Conservation (phyloP, 2,329 filamentous ascomycete species). For the Harringtonia aguacate region DNA sequence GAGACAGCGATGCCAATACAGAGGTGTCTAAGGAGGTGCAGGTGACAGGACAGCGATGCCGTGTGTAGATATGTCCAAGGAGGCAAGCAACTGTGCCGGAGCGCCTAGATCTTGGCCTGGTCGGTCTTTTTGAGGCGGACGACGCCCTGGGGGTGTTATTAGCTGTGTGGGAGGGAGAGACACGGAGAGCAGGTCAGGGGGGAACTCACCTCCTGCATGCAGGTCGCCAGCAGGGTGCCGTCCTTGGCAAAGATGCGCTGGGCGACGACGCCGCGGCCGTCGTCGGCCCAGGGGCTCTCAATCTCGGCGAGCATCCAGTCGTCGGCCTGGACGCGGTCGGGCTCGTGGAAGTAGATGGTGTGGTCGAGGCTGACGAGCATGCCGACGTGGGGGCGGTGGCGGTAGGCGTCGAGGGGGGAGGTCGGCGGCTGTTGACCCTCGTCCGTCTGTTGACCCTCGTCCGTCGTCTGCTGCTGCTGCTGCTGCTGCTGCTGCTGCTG, state of each 20-base stretch:
- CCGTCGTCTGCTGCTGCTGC: no score
- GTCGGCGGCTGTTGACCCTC: no score
- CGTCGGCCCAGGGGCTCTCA: constrained; percentile 69
- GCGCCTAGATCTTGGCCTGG: not conserved
- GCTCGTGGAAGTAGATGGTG: constrained; percentile 58
- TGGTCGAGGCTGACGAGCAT: constrained; percentile 83
- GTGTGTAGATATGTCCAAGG: no score
- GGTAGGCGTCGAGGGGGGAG: constrained; percentile 29
- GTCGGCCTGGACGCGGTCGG: constrained; percentile 44
- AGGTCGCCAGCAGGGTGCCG: constrained; percentile 65
- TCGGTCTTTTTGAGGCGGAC: not conserved
- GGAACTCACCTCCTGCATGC: constrained; percentile 62
- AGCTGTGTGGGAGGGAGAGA: no score
- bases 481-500: no score
- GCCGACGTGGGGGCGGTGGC: constrained; percentile 49
- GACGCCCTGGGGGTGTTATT: no score
- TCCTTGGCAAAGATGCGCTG: constrained; percentile 64
- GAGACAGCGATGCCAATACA: no score
- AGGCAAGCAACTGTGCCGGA: no score
- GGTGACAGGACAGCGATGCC: no score
- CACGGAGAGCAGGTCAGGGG: no score
- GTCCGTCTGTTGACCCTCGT: no score
- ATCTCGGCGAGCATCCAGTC: constrained; percentile 77
- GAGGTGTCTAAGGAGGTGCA: no score
- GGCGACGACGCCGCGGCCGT: constrained; percentile 64